These are phyloP conservation scores for Thelonectria blattea DNA, from an alignment of 2,329 filamentous ascomycete genomes.

Conservation along the genomic window DNA sequence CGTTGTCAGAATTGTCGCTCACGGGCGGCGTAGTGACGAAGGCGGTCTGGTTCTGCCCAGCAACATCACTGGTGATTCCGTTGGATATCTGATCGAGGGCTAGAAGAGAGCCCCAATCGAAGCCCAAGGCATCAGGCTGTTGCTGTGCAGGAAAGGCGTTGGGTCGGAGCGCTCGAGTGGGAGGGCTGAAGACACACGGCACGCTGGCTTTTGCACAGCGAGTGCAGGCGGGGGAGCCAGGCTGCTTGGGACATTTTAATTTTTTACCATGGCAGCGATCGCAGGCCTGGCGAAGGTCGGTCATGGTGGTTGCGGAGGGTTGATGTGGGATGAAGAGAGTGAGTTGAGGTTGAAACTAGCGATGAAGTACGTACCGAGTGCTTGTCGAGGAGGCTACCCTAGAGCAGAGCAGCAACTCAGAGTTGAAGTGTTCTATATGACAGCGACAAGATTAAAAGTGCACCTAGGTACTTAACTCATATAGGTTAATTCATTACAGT, in stretches of 20 bases:
- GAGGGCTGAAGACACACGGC: conserved; percentile 52
- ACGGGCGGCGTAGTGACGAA: conserved; percentile 19
- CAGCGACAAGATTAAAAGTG: too few relatives aligned
- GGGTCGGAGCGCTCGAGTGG: conserved; percentile 31
- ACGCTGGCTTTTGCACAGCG: conserved; percentile 50
- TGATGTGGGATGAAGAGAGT: background rate
- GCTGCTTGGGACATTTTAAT: conserved; percentile 51
- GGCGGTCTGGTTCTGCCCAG: background rate
- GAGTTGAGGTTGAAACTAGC: background rate
- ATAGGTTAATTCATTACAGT: too few relatives aligned
- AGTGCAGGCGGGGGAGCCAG: conserved; percentile 44
- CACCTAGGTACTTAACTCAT: too few relatives aligned
- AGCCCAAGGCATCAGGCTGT: conserved; percentile 15
- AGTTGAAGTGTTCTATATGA: too few relatives aligned
- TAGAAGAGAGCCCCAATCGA: conserved; percentile 34
- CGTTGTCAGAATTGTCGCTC: conserved; percentile 3
- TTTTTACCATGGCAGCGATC: conserved; percentile 56
- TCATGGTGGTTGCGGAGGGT: conserved; percentile 19
- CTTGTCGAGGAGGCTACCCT: background rate
- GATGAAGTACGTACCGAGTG: background rate
- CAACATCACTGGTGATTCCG: background rate
- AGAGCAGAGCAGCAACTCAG: background rate
- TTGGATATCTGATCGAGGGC: conserved; percentile 18
- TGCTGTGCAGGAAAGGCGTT: background rate
- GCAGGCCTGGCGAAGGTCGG: conserved; percentile 45